Conservation (phyloP, 225 moss, liverwort and hornwort genomes). For the Takakia lepidozioides region DNA sequence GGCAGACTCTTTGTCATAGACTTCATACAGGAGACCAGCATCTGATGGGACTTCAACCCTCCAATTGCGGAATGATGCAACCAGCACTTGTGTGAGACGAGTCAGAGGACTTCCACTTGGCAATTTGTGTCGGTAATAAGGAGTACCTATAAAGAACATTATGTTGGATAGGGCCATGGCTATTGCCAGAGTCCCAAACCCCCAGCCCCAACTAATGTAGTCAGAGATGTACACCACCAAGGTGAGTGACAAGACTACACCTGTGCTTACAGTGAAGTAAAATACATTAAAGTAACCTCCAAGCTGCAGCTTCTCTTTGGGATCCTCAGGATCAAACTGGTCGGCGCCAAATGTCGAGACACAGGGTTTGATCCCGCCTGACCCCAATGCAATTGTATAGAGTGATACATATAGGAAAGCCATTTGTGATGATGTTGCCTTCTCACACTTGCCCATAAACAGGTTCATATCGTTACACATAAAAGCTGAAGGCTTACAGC, state of each 20-base stretch:
- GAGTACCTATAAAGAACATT: slow-evolving; percentile 48
- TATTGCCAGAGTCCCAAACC: slow-evolving; percentile 61
- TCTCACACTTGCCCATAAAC: slow-evolving; percentile 21
- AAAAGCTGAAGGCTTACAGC: slow-evolving; percentile 23
- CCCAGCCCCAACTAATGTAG: slow-evolving; percentile 74
- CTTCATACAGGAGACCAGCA: slow-evolving; percentile 32
- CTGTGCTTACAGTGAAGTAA: slow-evolving; percentile 64
- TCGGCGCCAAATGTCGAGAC: slow-evolving; percentile 56
- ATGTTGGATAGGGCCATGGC: slow-evolving; percentile 45
- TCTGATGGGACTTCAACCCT: slow-evolving; percentile 15
- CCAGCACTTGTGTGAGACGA: slow-evolving; percentile 50
- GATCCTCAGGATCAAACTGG: slow-evolving; percentile 42
- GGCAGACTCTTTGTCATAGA: slow-evolving; percentile 43
- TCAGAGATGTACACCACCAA: slow-evolving; percentile 64
- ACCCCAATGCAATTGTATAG: slow-evolving; percentile 43
- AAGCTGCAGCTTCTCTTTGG: slow-evolving; percentile 28
- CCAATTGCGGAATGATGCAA: slow-evolving; percentile 45
- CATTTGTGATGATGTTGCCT: slow-evolving; percentile 33
- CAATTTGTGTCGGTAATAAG: slow-evolving; percentile 56
- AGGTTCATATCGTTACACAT: slow-evolving; percentile 23
- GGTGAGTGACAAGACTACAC: slow-evolving; percentile 64
- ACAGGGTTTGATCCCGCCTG: slow-evolving; percentile 54
- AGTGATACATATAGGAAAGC: slow-evolving; percentile 28
- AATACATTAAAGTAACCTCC: slow-evolving; percentile 58
- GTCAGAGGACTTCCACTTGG: slow-evolving; percentile 82